Conservation (phyloP, 1,284 basidiomycete species). For the Ustilago crameri region DNA sequence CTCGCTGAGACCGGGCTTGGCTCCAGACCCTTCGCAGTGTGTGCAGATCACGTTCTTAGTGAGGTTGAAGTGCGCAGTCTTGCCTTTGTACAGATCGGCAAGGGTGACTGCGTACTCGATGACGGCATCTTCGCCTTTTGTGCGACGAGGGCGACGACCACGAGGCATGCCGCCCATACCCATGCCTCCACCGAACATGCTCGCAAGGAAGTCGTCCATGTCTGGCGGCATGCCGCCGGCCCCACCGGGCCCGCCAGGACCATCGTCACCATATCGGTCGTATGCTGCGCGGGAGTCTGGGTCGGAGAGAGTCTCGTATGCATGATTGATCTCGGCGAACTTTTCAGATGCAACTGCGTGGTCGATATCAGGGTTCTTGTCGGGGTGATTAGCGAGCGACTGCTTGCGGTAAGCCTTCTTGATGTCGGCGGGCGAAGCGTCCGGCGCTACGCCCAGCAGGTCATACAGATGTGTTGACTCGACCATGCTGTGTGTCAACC, state of each 20-base stretch:
- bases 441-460: conserved; percentile 75
- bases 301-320: conserved; percentile 65
- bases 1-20: conserved; percentile 80
- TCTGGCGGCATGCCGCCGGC: conserved; percentile 48
- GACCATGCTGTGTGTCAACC: conserved; percentile 23
- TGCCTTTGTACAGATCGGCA: conserved; percentile 92
- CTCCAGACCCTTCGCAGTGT: conserved; percentile 87
- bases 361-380: conserved; percentile 63
- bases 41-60: conserved; percentile 85
- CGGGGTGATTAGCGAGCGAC: conserved; percentile 63
- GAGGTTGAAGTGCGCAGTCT: conserved; percentile 86
- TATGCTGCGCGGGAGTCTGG: conserved; percentile 58
- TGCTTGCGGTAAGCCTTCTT: conserved; percentile 75
- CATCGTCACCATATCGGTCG: conserved; percentile 61
- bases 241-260: conserved; percentile 35
- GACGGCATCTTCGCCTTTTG: conserved; percentile 52
- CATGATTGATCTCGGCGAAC: conserved; percentile 64
- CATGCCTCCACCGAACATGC: conserved; percentile 62
- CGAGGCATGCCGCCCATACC: conserved; percentile 67
- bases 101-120: conserved; percentile 87
- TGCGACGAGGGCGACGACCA: conserved; percentile 68
- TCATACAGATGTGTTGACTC: conserved; percentile 59
- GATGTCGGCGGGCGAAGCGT: conserved; percentile 83
- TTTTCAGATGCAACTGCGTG: conserved; percentile 57
- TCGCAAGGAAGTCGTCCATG: conserved; percentile 61